Evolutionary conservation across 1,139 yeast species (phyloP).

Genomic region (Debaryomyces udenii): DNA sequence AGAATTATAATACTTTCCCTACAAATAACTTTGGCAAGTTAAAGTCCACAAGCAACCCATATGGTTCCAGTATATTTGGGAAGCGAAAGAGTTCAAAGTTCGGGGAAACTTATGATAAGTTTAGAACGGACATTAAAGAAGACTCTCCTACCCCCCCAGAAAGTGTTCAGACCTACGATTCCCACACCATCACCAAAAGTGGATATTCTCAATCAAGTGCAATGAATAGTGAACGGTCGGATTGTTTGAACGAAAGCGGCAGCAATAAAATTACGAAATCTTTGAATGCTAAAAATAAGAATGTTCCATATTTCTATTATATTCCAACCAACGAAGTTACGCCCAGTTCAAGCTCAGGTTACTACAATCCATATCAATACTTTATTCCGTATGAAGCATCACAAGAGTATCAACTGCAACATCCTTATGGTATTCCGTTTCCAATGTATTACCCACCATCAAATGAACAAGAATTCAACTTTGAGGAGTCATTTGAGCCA

Average conservation of each 20-base stretch:
- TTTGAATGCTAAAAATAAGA: constrained; percentile 7
- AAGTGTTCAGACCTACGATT: constrained; percentile 17
- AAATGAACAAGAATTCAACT: constrained; percentile 9
- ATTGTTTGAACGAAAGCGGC: constrained; percentile 5
- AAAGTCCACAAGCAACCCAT: not conserved
- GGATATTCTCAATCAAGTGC: constrained; percentile 18
- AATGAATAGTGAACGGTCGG: constrained; percentile 18
- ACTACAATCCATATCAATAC: constrained; percentile 24
- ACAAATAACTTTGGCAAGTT: constrained; percentile 18
- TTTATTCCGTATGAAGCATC: constrained; percentile 15
- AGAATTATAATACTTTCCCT: constrained; percentile 17
- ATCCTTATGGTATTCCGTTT: constrained; percentile 14
- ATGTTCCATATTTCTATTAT: constrained; percentile 27
- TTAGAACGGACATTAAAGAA: constrained; percentile 11
- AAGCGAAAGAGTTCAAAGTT: constrained; percentile 2
- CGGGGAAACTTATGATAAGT: constrained; percentile 8
- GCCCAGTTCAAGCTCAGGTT: constrained; percentile 13
- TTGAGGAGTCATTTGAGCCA: constrained; percentile 10
- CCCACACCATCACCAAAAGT: constrained; percentile 15
- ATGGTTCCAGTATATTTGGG: constrained; percentile 2
- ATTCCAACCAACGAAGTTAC: constrained; percentile 22
- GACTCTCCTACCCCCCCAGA: constrained; percentile 18
- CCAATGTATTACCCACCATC: constrained; percentile 16
- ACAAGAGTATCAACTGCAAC: constrained; percentile 11
- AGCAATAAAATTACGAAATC: constrained; percentile 8